Evolutionary conservation across 2,329 filamentous ascomycete genomes (phyloP).

Genomic region (Gremmenia infestans): DNA sequence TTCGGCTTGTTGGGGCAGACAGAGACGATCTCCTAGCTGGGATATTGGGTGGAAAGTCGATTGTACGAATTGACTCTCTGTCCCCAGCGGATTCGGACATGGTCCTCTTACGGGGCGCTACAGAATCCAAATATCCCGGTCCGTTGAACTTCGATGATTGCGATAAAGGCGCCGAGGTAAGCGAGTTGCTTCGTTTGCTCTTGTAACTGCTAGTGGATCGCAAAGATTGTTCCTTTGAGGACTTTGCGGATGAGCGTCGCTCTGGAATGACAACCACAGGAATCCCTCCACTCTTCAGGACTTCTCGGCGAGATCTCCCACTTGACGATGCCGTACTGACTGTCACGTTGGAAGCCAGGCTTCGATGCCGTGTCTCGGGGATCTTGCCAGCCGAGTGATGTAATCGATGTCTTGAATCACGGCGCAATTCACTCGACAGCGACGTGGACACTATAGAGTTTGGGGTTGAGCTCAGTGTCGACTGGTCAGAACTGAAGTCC

Average conservation of each 20-base stretch:
- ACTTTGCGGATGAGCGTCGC: slow-evolving; percentile 45
- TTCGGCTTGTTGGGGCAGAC: slow-evolving; percentile 57
- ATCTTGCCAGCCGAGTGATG: slow-evolving; percentile 22
- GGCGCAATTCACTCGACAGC: not conserved
- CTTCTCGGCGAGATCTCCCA: slow-evolving; percentile 50
- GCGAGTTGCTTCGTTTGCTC: slow-evolving; percentile 49
- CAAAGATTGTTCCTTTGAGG: slow-evolving; percentile 48
- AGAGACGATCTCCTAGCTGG: slow-evolving; percentile 55
- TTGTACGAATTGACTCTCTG: slow-evolving; percentile 40
- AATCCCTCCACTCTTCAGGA: slow-evolving; percentile 55
- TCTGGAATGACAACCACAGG: slow-evolving; percentile 60
- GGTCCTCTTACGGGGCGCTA: slow-evolving; percentile 23
- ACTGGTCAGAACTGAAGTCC: slow-evolving; percentile 36
- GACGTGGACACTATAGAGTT: slow-evolving; percentile 34
- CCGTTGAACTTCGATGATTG: slow-evolving; percentile 41
- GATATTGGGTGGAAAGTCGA: slow-evolving; percentile 55
- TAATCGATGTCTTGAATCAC: slow-evolving; percentile 16
- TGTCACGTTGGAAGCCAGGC: slow-evolving; percentile 45
- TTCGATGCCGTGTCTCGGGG: slow-evolving; percentile 30
- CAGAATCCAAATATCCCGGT: slow-evolving; percentile 40
- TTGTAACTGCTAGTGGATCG: slow-evolving; percentile 56
- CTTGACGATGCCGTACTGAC: slow-evolving; percentile 45
- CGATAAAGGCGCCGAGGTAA: slow-evolving; percentile 43
- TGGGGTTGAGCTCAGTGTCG: slow-evolving; percentile 36
- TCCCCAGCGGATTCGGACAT: slow-evolving; percentile 30